phyloP scores from a whole-genome alignment of 352 stramenopile species.

The Globisporangium cystogenes region DNA sequence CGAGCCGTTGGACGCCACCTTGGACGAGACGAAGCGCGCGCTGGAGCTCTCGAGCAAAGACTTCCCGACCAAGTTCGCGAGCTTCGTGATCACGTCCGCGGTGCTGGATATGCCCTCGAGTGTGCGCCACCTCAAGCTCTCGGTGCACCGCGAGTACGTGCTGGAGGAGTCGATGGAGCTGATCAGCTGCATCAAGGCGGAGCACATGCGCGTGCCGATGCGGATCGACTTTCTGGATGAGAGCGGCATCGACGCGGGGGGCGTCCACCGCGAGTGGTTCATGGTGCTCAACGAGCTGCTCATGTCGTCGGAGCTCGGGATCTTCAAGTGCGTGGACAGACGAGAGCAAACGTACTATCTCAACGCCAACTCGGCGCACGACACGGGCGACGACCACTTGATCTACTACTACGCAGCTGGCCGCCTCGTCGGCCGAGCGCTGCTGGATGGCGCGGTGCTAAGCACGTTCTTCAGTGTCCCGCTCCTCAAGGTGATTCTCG shows the following conservation, averaged over 20 bases:
- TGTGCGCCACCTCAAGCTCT: slow-evolving; percentile 43
- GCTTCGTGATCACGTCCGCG: slow-evolving; percentile 35
- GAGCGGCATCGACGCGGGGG: slow-evolving; percentile 81
- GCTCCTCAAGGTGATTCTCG: slow-evolving; percentile 97
- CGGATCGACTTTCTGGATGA: slow-evolving; percentile 81
- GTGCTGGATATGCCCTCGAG: slow-evolving; percentile 31
- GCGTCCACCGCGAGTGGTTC: slow-evolving; percentile 87
- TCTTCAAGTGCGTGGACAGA: slow-evolving; percentile 59
- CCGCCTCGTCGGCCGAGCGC: slow-evolving; percentile 46
- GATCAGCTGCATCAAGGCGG: slow-evolving; percentile 43
- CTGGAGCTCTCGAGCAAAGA: slow-evolving; percentile 27
- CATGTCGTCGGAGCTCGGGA: slow-evolving; percentile 26
- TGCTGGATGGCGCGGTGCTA: slow-evolving; percentile 89
- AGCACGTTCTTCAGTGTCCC: slow-evolving; percentile 91
- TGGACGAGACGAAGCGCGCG: slow-evolving; percentile 13
- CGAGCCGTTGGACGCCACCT: neutral
- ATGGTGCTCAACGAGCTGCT: slow-evolving; percentile 67
- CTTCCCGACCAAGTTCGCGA: slow-evolving; percentile 46
- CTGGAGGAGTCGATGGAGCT: slow-evolving; percentile 66
- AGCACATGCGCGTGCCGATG: slow-evolving; percentile 49
- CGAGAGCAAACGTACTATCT: slow-evolving; percentile 55
- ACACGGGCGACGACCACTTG: slow-evolving; percentile 58
- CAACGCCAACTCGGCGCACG: slow-evolving; percentile 44
- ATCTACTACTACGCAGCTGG: slow-evolving; percentile 55
- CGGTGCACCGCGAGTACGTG: slow-evolving; percentile 41